Conservation (phyloP, 495 filamentous ascomycete species). For the Hypoxylon subgilvum region DNA sequence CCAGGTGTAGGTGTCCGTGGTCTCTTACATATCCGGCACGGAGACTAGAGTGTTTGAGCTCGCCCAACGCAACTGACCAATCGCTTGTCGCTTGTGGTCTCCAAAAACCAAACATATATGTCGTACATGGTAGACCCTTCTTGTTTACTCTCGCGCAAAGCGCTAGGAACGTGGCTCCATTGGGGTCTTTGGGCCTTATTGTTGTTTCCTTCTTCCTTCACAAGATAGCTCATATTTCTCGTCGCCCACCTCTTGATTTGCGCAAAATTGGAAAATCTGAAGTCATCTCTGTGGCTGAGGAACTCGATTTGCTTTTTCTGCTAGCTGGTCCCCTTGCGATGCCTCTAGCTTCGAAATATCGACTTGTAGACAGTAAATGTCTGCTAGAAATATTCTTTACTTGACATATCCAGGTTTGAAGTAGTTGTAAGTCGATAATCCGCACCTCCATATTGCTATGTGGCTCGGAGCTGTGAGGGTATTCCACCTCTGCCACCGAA, state of each 20-base stretch:
- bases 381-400: constrained; percentile 25
- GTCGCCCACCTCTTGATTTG: constrained; percentile 32
- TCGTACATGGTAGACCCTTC: constrained; percentile 12
- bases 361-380: constrained; percentile 21
- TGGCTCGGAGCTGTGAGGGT: constrained; percentile 20
- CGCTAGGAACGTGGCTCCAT: constrained; percentile 21
- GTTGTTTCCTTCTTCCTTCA: constrained; percentile 17
- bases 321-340: constrained; percentile 16
- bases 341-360: constrained; percentile 17
- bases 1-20: not conserved
- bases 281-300: too few species aligned
- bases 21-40: constrained; percentile 8
- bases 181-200: constrained; percentile 15
- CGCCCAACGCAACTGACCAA: constrained; percentile 22
- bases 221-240: constrained; percentile 25
- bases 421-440: constrained; percentile 4
- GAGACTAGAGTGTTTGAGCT: constrained; percentile 8
- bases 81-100: not conserved
- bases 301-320: constrained; percentile 5
- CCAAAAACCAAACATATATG: constrained; percentile 25
- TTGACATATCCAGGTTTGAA: constrained; percentile 4
- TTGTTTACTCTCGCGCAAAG: constrained; percentile 2
- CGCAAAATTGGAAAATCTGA: too few species aligned
- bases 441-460: constrained; percentile 33
- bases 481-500: constrained; percentile 29